phyloP scores from a whole-genome alignment of 805 yeast species.

The Kluyveromyces nonfermentans region DNA sequence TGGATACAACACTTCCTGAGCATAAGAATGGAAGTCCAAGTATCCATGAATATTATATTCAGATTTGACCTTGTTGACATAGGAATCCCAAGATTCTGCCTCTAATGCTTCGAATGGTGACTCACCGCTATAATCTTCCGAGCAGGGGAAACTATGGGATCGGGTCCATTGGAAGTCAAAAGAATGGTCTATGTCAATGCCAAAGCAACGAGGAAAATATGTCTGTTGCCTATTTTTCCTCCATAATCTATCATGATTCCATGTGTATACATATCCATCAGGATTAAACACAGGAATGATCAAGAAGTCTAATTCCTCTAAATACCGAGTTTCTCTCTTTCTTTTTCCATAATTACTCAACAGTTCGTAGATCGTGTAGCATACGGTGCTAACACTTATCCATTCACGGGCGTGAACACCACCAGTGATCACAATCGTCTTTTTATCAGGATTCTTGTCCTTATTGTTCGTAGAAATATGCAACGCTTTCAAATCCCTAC shows the following conservation, averaged over 20 bases:
- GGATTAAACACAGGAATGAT: slow-evolving; percentile 83
- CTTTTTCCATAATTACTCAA: slow-evolving; percentile 36
- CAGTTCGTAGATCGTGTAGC: slow-evolving; percentile 45
- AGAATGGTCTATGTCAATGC: slow-evolving; percentile 82
- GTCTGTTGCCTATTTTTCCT: slow-evolving; percentile 79
- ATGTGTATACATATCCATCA: slow-evolving; percentile 80
- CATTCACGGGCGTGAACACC: slow-evolving; percentile 91
- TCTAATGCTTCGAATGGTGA: slow-evolving; percentile 59
- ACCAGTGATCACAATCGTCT: slow-evolving; percentile 67
- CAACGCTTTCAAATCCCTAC: slow-evolving; percentile 57
- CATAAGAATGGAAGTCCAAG: slow-evolving; percentile 75
- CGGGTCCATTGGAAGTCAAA: slow-evolving; percentile 65
- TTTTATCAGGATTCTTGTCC: slow-evolving; percentile 34
- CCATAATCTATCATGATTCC: slow-evolving; percentile 80
- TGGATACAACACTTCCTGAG: slow-evolving; percentile 76
- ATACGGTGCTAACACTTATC: slow-evolving; percentile 65
- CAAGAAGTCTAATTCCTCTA: slow-evolving; percentile 57
- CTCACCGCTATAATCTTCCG: slow-evolving; percentile 77
- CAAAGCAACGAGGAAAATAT: slow-evolving; percentile 54
- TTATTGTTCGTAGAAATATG: slow-evolving; percentile 47
- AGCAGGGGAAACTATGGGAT: slow-evolving; percentile 60
- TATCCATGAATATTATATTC: slow-evolving; percentile 63
- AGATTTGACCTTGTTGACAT: slow-evolving; percentile 32
- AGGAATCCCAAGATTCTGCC: slow-evolving; percentile 39
- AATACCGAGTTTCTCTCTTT: slow-evolving; percentile 35